Conservation (phyloP, 2,329 filamentous ascomycete species). For the Claviceps lovelessii region DNA sequence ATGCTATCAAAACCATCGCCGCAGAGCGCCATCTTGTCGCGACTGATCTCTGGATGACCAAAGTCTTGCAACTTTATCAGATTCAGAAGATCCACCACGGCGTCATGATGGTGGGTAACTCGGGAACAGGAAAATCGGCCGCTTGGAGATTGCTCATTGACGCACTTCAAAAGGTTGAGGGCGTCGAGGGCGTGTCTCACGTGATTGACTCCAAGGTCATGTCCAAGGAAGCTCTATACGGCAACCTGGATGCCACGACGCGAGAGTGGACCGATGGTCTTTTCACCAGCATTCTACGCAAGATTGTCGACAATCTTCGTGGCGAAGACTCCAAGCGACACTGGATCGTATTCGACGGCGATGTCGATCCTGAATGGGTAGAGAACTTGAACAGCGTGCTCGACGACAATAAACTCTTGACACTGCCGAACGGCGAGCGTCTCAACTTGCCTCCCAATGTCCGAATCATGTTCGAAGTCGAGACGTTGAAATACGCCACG, state of each 20-base stretch:
- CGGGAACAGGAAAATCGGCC: constrained; percentile 91
- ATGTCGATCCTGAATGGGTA: constrained; percentile 98
- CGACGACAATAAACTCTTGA: constrained; percentile 96
- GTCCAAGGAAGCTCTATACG: constrained; percentile 96
- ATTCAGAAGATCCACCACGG: constrained; percentile 97
- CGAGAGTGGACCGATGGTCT: constrained; percentile 98
- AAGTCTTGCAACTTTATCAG: constrained; percentile 91
- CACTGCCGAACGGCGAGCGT: constrained; percentile 92
- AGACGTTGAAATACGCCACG: constrained; percentile 92
- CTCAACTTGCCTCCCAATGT: constrained; percentile 89
- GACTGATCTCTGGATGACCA: constrained; percentile 93
- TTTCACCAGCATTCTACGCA: constrained; percentile 92
- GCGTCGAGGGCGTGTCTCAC: constrained; percentile 85
- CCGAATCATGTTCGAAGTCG: constrained; percentile 99
- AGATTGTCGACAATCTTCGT: constrained; percentile 96
- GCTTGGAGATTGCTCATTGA: constrained; percentile 89
- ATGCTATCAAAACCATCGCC: constrained; percentile 70
- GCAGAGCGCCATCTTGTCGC: constrained; percentile 75
- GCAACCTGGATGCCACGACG: constrained; percentile 88
- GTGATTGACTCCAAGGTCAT: constrained; percentile 99
- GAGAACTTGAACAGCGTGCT: constrained; percentile 99
- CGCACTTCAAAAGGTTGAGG: constrained; percentile 80
- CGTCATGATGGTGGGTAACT: constrained; percentile 99
- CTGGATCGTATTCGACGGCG: constrained; percentile 98
- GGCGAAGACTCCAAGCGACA: constrained; percentile 94